Base-by-base conservation (phyloP, 1,284 basidiomycete genomes). In the Xanthoconium separans region DNA sequence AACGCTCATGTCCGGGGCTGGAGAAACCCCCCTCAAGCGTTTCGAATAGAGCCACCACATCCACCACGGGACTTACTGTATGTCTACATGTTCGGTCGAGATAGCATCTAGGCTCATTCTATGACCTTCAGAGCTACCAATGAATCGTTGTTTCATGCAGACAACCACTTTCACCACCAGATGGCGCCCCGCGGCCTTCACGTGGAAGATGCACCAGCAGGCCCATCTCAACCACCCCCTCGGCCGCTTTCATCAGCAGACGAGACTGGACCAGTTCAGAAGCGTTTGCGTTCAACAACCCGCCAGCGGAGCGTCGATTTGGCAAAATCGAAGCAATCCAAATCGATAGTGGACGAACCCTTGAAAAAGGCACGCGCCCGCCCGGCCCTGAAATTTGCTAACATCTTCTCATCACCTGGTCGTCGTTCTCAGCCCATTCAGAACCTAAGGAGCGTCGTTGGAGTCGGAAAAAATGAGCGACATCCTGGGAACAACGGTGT, bases 341-440 rank as follows among this genome's bases (percentile, higher is more conserved):
- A 87, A 75, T 66, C 77, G 65, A 70, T 71, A 70, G 70, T 76
- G 64, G 84, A 87, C 72, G 84, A 86, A 70, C 78, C 81, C 70
- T 75, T 78, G 77, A 89, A 87, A 86, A 90, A 90, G 87, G 87
- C 84, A 87, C 81, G 85, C 83, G 80, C 81, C 79, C 85, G 83
- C 81, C 84, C 81, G 82, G 84, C 80, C 78, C 79, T 86, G 79
- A 84, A 80, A 74, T 81, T 84, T 82, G 77, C 83, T 85, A 87
- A 87, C 76, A 78, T 85, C 77, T 85, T 87, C 85, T 89, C 85
- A 87, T 85, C 82, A 76, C 78, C 81, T 71, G 80, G 80, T 79
- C 82, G 82, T 80, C 79, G 77, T 81, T 79, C 81, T 73, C 84
- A 89, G 87, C 76, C 79, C 69, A 74, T 79, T 70, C 77, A 81